Evolutionary conservation across 2,329 filamentous ascomycete genomes (phyloP), one percentile per base, ranked within the genome.

Genomic region (Claviceps capensis): DNA sequence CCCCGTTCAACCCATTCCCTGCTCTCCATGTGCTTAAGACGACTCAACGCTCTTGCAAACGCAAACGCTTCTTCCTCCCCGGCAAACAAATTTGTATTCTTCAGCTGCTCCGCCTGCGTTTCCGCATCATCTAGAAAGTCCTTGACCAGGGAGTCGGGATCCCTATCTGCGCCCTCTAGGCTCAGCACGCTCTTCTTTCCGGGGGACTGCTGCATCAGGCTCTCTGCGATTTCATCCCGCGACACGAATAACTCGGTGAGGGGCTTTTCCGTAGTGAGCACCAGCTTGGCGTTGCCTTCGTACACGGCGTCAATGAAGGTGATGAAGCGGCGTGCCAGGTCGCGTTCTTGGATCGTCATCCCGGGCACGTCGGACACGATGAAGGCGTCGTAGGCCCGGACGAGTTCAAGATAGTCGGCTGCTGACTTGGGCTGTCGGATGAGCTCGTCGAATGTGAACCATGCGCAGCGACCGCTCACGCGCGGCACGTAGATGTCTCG

Each of bases 221-320:
- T 63, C 58, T 82, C 77, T 44, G 79, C 75, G 48, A 88, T 72
- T 65, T 90, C 86, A 16, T 79, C 73, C 16, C 79, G 74, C 22
- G 86, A 88, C 46, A 95, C 76, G 69, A 97, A 98, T 37, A 97
- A 80, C 64, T 95, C 83, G 7, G 81, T 81, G 2, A 98, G 73
- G 0, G 91, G 88, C 48, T 90, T 87, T 42, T 83, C 88, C 3
- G 87, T 90, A 0, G 93, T 98, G 52, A 98, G 78, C 16, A 97
- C 91, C 7, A 98, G 78, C 70, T 96, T 97, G n/a, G 89, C 90
- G 67, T 91, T 79, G 30, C 77, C 76, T 68, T 98, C 93, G 64
- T 98, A 98, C 4, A 96, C 85, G 5, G 93, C 91, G 65, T 98
- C 93, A 58, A 98, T 88, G 60, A 98, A 96, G 0, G 91, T 98